Evolutionary conservation across 1,284 basidiomycete genomes (phyloP).

Genomic region (Coriolopsis trogii): DNA sequence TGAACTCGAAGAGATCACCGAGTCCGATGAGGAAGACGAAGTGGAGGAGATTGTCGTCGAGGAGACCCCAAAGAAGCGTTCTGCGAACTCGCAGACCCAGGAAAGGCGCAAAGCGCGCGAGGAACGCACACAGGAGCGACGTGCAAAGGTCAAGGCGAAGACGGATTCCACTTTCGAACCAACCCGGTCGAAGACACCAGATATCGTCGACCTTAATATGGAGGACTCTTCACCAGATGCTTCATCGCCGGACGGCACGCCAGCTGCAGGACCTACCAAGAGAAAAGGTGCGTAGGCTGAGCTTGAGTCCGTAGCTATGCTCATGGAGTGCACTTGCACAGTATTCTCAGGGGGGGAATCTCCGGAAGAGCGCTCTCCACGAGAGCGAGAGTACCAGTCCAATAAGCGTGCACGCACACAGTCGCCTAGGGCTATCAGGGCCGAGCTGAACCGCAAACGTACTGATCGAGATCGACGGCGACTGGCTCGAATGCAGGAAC

Average conservation of each 20-base stretch:
- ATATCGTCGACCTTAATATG: slow-evolving; percentile 27
- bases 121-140: slow-evolving; percentile 10
- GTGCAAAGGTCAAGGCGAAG: slow-evolving; percentile 15
- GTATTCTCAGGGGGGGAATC: slow-evolving; percentile 1
- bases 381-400: not conserved
- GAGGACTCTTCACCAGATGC: slow-evolving; percentile 16
- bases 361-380: not conserved
- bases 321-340: not conserved
- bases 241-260: not conserved
- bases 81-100: not conserved
- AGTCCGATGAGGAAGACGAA: slow-evolving; percentile 50
- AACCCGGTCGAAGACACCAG: slow-evolving; percentile 14
- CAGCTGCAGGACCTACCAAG: slow-evolving; percentile 14
- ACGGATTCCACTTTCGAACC: slow-evolving; percentile 9
- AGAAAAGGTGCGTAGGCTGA: slow-evolving; percentile 21
- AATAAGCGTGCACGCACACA: slow-evolving; percentile 19
- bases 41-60: slow-evolving; percentile 61
- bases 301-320: not conserved
- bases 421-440: slow-evolving; percentile 40
- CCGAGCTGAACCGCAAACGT: slow-evolving; percentile 41
- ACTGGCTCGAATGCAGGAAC: slow-evolving; percentile 15
- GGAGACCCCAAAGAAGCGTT: slow-evolving; percentile 9
- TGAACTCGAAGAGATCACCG: slow-evolving; percentile 7
- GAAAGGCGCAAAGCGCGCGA: slow-evolving; percentile 11
- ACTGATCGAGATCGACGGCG: slow-evolving; percentile 41